Base-by-base conservation (phyloP, 2,329 filamentous ascomycete genomes). In the Cytospora piceae region DNA sequence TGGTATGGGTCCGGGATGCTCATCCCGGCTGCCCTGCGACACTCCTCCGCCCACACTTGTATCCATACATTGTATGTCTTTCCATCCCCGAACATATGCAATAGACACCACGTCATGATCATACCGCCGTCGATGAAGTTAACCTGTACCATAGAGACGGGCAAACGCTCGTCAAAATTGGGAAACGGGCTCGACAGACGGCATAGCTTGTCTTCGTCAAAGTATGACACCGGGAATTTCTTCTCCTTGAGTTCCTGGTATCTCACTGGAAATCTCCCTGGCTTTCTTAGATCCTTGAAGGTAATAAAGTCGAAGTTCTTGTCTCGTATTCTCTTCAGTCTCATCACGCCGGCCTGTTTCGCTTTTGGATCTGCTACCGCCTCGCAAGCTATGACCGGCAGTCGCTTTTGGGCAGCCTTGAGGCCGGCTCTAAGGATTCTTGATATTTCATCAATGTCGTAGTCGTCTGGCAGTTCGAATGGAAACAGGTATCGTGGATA, bases 11-110 rank as follows among this genome's bases (percentile, higher is more conserved):
- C 53, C 4, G 39, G 9, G n/a, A 71, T 71, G 15, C 69, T 62
- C 9, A 72, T 58, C 0, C 71, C 72, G 62, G 77, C 75, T 8
- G 73, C 67, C 5, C 71, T 71, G 51, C 76, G 72, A 39, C 75
- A 76, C 49, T 74, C 75, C 56, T 78, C 75, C 4, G 76, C 76
- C 75, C 76, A 77, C 11, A 75, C 69, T 32, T 74, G 71, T 22
- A 73, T 72, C 72, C 74, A 75, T 46, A 68, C 71, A 53, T 71
- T 73, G 55, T 74, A 77, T 4, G 72, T 69, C 12, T 70, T 75
- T 3, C 72, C 76, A 12, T 78, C 77, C 9, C 74, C 76, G 22
- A 74, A 72, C 63, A 78, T 72, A 53, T 78, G 76, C 14, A 76
- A 72, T 39, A 71, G 70, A 57, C 67, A 68, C 67, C 69, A 67